Conservation (phyloP, 208 protist genomes). For the Naegleria gruberi region DNA sequence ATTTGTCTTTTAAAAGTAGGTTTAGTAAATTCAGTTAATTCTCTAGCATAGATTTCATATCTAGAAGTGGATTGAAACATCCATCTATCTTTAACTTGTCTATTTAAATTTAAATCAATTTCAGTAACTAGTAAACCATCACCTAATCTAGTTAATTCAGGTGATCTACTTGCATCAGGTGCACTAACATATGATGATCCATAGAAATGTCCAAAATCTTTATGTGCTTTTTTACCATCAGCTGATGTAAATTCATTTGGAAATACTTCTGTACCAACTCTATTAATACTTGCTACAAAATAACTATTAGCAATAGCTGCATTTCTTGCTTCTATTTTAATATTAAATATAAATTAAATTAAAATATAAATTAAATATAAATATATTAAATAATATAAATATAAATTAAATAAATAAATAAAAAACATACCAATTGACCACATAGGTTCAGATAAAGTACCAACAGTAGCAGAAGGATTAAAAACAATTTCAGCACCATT, state of each 20-base stretch:
- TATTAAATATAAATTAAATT: no score
- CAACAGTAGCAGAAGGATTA: constrained; percentile 69
- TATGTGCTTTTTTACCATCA: constrained; percentile 65
- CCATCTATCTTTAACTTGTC: constrained; percentile 67
- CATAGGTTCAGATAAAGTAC: constrained; percentile 59
- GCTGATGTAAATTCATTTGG: constrained; percentile 67
- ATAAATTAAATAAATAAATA: no score
- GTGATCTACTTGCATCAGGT: constrained; percentile 58
- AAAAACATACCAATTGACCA: constrained; percentile 48
- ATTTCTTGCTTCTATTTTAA: constrained; percentile 59
- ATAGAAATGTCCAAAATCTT: constrained; percentile 78
- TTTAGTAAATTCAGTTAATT: constrained; percentile 38
- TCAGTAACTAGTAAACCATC: constrained; percentile 67
- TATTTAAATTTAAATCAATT: constrained; percentile 64
- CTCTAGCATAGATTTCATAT: constrained; percentile 46
- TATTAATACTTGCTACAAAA: constrained; percentile 57
- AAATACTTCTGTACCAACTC: constrained; percentile 60
- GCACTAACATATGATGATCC: constrained; percentile 60
- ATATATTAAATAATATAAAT: no score
- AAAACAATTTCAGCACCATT: constrained; percentile 77
- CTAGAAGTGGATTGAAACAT: constrained; percentile 54
- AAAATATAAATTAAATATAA: no score
- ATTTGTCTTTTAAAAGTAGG: constrained; percentile 53
- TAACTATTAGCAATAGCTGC: constrained; percentile 70
- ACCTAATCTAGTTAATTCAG: constrained; percentile 45